Conservation (phyloP, 495 filamentous ascomycete species). For the Lepidopterella palustris region DNA sequence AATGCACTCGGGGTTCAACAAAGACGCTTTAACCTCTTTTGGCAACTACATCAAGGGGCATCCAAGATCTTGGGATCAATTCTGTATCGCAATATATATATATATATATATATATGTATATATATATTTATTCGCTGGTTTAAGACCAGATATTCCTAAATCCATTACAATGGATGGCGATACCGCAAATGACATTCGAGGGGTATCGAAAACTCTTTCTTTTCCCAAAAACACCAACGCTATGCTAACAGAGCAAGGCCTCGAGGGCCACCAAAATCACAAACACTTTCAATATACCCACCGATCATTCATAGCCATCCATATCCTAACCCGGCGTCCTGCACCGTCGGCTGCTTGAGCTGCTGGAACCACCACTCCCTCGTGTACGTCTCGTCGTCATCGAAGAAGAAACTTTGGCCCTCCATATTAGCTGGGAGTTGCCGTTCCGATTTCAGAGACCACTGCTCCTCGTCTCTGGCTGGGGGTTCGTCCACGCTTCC, state of each 20-base stretch:
- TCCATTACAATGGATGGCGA: not conserved
- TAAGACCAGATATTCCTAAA: not conserved
- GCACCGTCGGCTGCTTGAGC: constrained; percentile 26
- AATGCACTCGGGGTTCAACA: too few species aligned
- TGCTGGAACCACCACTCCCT: constrained; percentile 32
- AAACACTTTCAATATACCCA: not conserved
- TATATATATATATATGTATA: too few species aligned
- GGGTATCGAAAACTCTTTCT: constrained; percentile 17
- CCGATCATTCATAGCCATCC: constrained; percentile 24
- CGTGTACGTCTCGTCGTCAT: constrained; percentile 29
- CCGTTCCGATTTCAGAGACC: constrained; percentile 31
- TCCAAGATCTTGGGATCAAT: too few species aligned
- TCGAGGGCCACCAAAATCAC: not conserved
- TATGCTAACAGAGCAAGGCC: constrained; percentile 15
- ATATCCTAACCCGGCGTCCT: constrained; percentile 29
- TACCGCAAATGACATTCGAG: constrained; percentile 15
- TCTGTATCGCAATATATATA: too few species aligned
- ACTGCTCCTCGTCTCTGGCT: constrained; percentile 25
- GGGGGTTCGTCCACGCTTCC: constrained; percentile 24
- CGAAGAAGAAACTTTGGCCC: constrained; percentile 34
- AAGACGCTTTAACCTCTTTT: too few species aligned
- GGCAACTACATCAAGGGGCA: too few species aligned
- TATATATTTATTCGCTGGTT: too few species aligned
- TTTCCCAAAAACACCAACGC: constrained; percentile 21
- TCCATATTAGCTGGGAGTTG: constrained; percentile 26